Conservation (phyloP, 129 eudicot species). For the Mikania micrantha region DNA sequence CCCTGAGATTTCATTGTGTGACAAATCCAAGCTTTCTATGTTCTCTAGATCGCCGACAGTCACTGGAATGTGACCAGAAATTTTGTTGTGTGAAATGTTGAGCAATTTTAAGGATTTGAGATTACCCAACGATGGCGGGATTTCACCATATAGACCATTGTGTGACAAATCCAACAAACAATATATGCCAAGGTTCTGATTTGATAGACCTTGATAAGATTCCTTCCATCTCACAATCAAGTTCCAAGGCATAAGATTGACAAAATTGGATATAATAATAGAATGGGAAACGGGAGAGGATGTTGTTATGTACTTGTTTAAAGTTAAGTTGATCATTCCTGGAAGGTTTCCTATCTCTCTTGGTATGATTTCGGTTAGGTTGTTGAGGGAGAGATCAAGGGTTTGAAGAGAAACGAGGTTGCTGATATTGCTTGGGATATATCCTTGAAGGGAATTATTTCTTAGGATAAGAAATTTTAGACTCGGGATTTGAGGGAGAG, state of each 20-base stretch:
- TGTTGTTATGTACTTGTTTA: neutral
- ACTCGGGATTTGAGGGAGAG: conserved; percentile 20
- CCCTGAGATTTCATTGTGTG: conserved; percentile 37
- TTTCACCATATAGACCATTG: conserved; percentile 32
- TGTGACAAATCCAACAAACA: conserved; percentile 46
- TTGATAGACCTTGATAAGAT: conserved; percentile 35
- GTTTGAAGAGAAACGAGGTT: conserved; percentile 36
- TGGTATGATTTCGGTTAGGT: conserved; percentile 31
- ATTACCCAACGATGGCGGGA: conserved; percentile 36
- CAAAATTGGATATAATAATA: neutral
- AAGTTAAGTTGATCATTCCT: conserved; percentile 37
- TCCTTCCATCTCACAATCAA: conserved; percentile 48
- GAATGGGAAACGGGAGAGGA: conserved; percentile 19
- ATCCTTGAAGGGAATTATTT: conserved; percentile 42
- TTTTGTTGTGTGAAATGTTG: conserved; percentile 38
- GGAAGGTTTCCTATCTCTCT: conserved; percentile 17
- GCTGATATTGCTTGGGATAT: conserved; percentile 26
- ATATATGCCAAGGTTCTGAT: conserved; percentile 28
- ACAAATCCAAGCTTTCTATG: conserved; percentile 48
- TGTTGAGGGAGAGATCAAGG: conserved; percentile 50
- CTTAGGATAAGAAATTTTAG: conserved; percentile 41
- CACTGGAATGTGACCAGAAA: conserved; percentile 35
- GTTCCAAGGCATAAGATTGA: neutral
- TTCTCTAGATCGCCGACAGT: conserved; percentile 33
- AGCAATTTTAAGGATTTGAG: conserved; percentile 41